Conservation (phyloP, 768 basidiomycete genomes). For the Agaricus blazei region DNA sequence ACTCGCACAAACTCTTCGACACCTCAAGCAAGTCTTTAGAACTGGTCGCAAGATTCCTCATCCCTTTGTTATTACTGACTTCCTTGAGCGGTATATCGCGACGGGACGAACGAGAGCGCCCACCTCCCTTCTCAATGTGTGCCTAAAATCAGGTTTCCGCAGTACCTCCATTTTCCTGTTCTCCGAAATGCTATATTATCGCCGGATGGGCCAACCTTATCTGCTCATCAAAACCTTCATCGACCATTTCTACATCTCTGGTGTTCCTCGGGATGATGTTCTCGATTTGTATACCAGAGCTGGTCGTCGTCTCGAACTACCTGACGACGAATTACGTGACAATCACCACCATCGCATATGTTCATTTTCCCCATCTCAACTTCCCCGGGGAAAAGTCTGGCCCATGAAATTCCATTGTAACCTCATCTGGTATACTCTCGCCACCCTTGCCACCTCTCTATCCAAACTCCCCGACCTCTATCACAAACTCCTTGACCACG, state of each 20-base stretch:
- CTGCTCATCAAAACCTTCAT: slow-evolving; percentile 41
- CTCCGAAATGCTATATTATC: slow-evolving; percentile 41
- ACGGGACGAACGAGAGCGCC: slow-evolving; percentile 30
- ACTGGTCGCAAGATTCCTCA: slow-evolving; percentile 16
- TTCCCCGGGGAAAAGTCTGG: slow-evolving; percentile 25
- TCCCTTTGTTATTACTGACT: slow-evolving; percentile 24
- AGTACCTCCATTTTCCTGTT: slow-evolving; percentile 26
- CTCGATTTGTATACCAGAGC: slow-evolving; percentile 15
- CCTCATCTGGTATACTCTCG: slow-evolving; percentile 37
- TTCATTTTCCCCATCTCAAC: slow-evolving; percentile 4
- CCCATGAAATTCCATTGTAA: slow-evolving; percentile 28
- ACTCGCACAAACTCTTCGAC: slow-evolving; percentile 14
- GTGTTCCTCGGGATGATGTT: slow-evolving; percentile 42
- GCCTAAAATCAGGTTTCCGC: slow-evolving; percentile 17
- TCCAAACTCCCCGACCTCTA: slow-evolving; percentile 35
- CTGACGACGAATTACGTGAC: not conserved
- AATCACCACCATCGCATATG: slow-evolving; percentile 9
- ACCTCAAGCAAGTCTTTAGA: slow-evolving; percentile 17
- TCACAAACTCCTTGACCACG: slow-evolving; percentile 29
- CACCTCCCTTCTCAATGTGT: slow-evolving; percentile 26
- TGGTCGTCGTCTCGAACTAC: slow-evolving; percentile 5
- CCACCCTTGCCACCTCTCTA: slow-evolving; percentile 16
- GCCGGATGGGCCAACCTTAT: slow-evolving; percentile 17
- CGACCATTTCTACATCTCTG: slow-evolving; percentile 45
- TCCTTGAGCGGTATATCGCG: slow-evolving; percentile 29